phyloP scores from a whole-genome alignment of 2,329 filamentous ascomycete genomes.

The Aspergillus nomiae region DNA sequence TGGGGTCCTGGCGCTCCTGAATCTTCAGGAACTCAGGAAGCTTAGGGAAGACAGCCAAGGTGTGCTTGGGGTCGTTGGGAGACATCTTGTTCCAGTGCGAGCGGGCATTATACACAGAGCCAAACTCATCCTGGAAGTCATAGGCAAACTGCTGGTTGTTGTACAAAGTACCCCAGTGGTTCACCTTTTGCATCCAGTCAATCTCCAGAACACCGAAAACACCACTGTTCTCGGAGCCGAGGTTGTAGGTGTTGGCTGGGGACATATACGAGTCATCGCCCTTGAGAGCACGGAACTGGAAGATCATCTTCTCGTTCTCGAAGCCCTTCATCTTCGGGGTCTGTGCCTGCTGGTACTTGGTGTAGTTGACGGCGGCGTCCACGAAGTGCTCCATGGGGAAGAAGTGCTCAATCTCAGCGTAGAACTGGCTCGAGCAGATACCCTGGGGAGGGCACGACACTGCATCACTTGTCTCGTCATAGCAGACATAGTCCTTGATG shows the following conservation, averaged over 20 bases:
- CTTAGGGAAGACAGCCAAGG: conserved; percentile 16
- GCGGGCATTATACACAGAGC: conserved; percentile 18
- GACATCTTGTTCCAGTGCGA: conserved; percentile 24
- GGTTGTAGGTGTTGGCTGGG: conserved; percentile 23
- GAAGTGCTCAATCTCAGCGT: conserved; percentile 26
- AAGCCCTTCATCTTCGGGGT: conserved; percentile 16
- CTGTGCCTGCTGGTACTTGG: conserved; percentile 14
- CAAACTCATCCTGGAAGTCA: conserved; percentile 18
- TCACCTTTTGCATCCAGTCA: conserved; percentile 20
- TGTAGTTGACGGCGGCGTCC: conserved; percentile 18
- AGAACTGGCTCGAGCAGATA: conserved; percentile 20
- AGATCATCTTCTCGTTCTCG: conserved; percentile 21
- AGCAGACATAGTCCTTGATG: conserved; percentile 22
- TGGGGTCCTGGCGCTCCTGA: conserved; percentile 20
- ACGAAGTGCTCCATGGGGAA: conserved; percentile 20
- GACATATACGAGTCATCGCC: conserved; percentile 23
- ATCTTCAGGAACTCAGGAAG: conserved; percentile 18
- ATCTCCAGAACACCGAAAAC: conserved; percentile 21
- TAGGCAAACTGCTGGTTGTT: conserved; percentile 16
- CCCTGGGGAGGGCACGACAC: conserved; percentile 17
- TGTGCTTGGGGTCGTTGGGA: conserved; percentile 15
- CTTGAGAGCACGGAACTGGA: conserved; percentile 17
- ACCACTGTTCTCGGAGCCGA: conserved; percentile 16
- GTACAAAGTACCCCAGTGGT: conserved; percentile 15
- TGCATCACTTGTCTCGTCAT: conserved; percentile 22